A percentile compares a stretch with the other conserved stretches of the same genome.
These are phyloP conservation scores for Trametes sanguinea DNA, from an alignment of 768 basidiomycete genomes.

Conservation along the genomic window DNA sequence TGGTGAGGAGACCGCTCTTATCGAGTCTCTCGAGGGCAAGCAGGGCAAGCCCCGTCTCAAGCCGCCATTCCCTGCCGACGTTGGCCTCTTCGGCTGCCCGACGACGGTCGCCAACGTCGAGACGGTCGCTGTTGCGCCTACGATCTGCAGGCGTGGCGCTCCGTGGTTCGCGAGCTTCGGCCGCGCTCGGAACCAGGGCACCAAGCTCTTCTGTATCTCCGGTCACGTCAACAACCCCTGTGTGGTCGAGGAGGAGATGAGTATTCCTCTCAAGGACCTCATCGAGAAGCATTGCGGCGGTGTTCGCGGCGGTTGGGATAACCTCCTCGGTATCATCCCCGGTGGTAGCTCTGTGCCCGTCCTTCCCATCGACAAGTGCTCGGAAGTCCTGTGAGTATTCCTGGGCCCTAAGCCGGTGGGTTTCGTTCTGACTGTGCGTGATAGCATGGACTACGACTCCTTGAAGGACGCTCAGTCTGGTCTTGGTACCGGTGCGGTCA, in stretches of 20 bases:
- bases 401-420: not conserved
- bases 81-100: slow-evolving; percentile 96
- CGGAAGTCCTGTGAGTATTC: slow-evolving; percentile 81
- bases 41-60: slow-evolving; percentile 98
- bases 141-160: slow-evolving; percentile 87
- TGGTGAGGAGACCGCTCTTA: slow-evolving; percentile 97
- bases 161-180: slow-evolving; percentile 94
- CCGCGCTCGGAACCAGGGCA: slow-evolving; percentile 88
- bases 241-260: slow-evolving; percentile 99
- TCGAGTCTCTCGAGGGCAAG: slow-evolving; percentile 96
- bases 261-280: slow-evolving; percentile 90
- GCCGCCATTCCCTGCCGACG: slow-evolving; percentile 98
- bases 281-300: slow-evolving; percentile 98
- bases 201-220: slow-evolving; percentile 95
- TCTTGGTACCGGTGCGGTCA: slow-evolving; percentile 96
- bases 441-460: slow-evolving; percentile 97
- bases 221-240: slow-evolving; percentile 99
- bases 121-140: slow-evolving; percentile 96
- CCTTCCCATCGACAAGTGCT: slow-evolving; percentile 78
- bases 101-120: slow-evolving; percentile 98
- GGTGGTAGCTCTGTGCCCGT: slow-evolving; percentile 96
- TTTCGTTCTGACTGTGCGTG: not conserved
- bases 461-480: slow-evolving; percentile 96
- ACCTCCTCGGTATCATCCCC: slow-evolving; percentile 94
- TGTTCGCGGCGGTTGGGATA: slow-evolving; percentile 93